phyloP scores from a whole-genome alignment of 371 early-diverging fungal genomes.

The Mucor sp. region DNA sequence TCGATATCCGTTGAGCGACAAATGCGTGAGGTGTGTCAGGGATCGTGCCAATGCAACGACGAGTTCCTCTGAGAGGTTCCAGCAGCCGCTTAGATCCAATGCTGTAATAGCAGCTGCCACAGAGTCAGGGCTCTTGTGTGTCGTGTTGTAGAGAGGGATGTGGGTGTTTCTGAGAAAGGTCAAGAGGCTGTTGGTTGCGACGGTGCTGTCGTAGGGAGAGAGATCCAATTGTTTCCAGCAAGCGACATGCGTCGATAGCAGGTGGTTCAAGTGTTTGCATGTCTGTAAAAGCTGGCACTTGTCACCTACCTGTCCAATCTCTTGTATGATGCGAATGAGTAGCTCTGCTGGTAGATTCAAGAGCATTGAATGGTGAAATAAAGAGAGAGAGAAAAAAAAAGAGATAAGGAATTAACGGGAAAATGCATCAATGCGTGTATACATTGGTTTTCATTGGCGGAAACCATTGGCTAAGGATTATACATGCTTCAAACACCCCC shows the following conservation, averaged over 20 bases:
- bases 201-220: slow-evolving; percentile 22
- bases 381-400: not conserved
- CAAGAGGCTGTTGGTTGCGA: slow-evolving; percentile 25
- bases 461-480: too few relatives aligned
- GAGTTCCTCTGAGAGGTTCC: slow-evolving; percentile 29
- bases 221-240: slow-evolving; percentile 44
- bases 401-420: not conserved
- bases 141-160: slow-evolving; percentile 12
- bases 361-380: slow-evolving; percentile 5
- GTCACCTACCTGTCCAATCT: slow-evolving; percentile 22
- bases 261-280: slow-evolving; percentile 17
- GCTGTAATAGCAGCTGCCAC: not conserved
- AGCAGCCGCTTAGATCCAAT: slow-evolving; percentile 42
- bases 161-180: slow-evolving; percentile 25
- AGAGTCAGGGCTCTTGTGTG: not conserved
- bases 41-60: slow-evolving; percentile 26
- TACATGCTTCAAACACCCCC: too few relatives aligned
- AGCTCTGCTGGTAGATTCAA: slow-evolving; percentile 27
- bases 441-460: not conserved
- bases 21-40: slow-evolving; percentile 18
- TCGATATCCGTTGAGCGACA: slow-evolving; percentile 33
- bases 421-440: not conserved
- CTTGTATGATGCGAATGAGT: slow-evolving; percentile 19
- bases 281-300: slow-evolving; percentile 34
- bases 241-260: slow-evolving; percentile 23